A percentile compares a stretch with the other conserved stretches of the same genome.
These are phyloP conservation scores for Polygonum maritimum DNA, from an alignment of 148 eudicot species.

Conservation along the genomic window DNA sequence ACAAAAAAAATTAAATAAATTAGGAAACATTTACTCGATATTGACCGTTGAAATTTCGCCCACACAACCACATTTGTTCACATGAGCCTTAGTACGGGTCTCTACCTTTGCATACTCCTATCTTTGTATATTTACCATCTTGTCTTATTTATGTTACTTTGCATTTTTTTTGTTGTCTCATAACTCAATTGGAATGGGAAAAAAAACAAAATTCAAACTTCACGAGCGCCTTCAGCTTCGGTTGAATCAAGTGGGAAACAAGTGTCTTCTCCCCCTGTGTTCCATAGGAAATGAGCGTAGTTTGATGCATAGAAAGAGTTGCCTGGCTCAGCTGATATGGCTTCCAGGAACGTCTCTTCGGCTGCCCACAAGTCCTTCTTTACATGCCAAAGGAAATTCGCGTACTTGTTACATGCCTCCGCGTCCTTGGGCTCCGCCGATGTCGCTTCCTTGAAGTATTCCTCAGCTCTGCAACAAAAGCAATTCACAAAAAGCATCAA, in stretches of 20 bases:
- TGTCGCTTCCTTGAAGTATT: slow-evolving; percentile 72
- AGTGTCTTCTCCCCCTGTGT: slow-evolving; percentile 82
- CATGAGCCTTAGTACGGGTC: background rate
- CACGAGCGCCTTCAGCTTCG: slow-evolving; percentile 15
- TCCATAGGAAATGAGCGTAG: slow-evolving; percentile 90
- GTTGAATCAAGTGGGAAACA: slow-evolving; percentile 53
- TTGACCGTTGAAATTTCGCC: background rate
- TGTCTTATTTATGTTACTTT: slow-evolving; percentile 1
- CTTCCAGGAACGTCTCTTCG: slow-evolving; percentile 79
- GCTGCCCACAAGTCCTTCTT: slow-evolving; percentile 92
- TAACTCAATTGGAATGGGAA: background rate
- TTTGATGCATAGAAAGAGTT: slow-evolving; percentile 63
- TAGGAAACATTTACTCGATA: background rate
- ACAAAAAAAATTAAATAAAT: background rate
- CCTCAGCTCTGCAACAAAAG: slow-evolving; percentile 61
- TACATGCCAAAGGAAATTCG: slow-evolving; percentile 75
- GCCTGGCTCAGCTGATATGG: slow-evolving; percentile 64
- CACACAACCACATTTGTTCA: background rate
- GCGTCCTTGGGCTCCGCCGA: slow-evolving; percentile 78
- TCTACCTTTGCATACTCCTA: background rate
- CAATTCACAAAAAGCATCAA: background rate
- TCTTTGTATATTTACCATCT: slow-evolving; percentile 6
- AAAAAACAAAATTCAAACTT: background rate
- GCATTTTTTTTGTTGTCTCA: background rate
- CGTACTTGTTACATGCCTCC: slow-evolving; percentile 77